Base-by-base conservation (phyloP, 2,329 filamentous ascomycete genomes). In the Fusarium denticulatum region DNA sequence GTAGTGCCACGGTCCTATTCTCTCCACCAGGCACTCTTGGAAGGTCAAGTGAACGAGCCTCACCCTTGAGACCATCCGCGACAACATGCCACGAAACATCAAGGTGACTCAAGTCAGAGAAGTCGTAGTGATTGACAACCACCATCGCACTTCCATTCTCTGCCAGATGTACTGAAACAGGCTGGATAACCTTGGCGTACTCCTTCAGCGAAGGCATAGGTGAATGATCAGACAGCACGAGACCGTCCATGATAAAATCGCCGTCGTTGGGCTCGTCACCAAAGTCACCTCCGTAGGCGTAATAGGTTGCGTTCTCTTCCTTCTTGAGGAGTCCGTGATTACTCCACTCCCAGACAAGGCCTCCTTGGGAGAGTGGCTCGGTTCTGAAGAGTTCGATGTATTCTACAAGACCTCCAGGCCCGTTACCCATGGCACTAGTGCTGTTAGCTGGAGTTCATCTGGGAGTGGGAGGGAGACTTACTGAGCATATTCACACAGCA, bases 371-470 rank as follows among this genome's bases (percentile, higher is more conserved):
- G 0, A 79, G 71, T 0, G 79, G 78, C 36, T 84, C 85, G 47
- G 86, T 85, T 75, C 90, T 88, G 79, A 93, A 94, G 0, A 87
- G 85, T 12, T 92, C 87, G 18, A 92, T 83, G 69, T 94, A 94
- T 67, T 93, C 91, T 68, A 90, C 86, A 55, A 93, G 83, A 2
- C 87, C 88, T 3, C 92, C 92, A 0, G 91, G 92, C 0, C 91
- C 92, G 65, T 93, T 94, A 0, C 92, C 92, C 92, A 94, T 94
- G 0, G 92, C 91, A 71, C 68, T 71, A 1, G 1, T 1, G 8
- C 6, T 4, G 7, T 72, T 28, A 28, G 26, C 26, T 28, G 26
- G 26, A 28, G 26, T 28, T 28, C 26, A 28, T 28, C 26, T 28
- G 26, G 26, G 26, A 28, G 26, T 28, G 5, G 26, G 26, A 28